Conservation (phyloP, 805 yeast genomes). For the Barnettozyma populi region DNA sequence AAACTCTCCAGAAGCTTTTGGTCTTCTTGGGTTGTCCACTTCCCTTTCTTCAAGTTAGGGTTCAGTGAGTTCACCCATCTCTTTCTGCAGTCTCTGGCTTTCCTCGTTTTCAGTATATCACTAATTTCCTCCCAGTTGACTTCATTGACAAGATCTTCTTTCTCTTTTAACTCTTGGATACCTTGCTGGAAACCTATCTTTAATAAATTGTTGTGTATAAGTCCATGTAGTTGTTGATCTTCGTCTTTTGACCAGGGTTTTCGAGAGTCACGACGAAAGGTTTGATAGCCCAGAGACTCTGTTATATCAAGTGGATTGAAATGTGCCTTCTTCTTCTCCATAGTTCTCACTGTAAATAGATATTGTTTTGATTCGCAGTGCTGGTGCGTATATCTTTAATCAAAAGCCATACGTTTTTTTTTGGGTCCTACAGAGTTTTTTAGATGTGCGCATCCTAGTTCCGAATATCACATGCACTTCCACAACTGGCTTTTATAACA, state of each 20-base stretch:
- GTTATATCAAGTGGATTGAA: slow-evolving; percentile 47
- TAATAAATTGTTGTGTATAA: slow-evolving; percentile 34
- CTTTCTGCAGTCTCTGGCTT: slow-evolving; percentile 78
- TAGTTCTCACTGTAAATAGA: not conserved
- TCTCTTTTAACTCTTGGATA: slow-evolving; percentile 24
- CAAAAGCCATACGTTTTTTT: not conserved
- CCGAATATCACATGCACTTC: not conserved
- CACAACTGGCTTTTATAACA: not conserved
- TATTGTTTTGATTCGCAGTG: not conserved
- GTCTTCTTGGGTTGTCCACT: slow-evolving; percentile 85
- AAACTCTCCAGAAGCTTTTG: slow-evolving; percentile 56
- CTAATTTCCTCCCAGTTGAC: slow-evolving; percentile 64
- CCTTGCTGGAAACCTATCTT: slow-evolving; percentile 32
- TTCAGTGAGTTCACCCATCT: slow-evolving; percentile 85
- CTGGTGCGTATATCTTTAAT: not conserved
- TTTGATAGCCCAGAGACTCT: slow-evolving; percentile 68
- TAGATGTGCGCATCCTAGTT: not conserved
- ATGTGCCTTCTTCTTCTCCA: slow-evolving; percentile 18
- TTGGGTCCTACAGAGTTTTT: not conserved
- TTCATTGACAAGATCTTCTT: slow-evolving; percentile 24
- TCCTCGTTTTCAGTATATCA: slow-evolving; percentile 44
- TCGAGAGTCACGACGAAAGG: slow-evolving; percentile 57
- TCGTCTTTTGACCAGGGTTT: slow-evolving; percentile 76
- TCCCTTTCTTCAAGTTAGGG: slow-evolving; percentile 76
- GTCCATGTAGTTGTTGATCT: slow-evolving; percentile 47